Percentiles rank a stretch among this genome's conserved stretches.
These are phyloP conservation scores for Avena eriantha DNA, from an alignment of 176 grass and related monocot species.

Conservation along the genomic window DNA sequence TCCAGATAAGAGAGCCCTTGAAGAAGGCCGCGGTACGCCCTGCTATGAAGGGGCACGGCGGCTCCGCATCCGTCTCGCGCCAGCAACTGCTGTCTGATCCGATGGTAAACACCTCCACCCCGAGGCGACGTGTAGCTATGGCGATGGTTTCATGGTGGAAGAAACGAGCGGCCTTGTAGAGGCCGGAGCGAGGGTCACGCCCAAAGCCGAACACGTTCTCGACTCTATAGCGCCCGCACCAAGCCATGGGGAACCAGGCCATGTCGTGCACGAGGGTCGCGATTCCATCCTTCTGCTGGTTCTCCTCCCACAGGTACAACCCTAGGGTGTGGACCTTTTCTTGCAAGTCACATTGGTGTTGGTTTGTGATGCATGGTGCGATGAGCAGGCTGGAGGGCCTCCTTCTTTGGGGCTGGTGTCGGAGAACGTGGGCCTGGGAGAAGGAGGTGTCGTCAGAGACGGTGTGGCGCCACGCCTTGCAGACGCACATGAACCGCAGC, in stretches of 20 bases:
- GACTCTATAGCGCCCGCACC: not conserved
- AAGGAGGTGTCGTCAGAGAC: not conserved
- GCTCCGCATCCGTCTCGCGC: not conserved
- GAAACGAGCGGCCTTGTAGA: not conserved
- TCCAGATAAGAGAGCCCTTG: not conserved
- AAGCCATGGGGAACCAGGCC: not conserved
- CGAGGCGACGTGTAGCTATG: accelerated
- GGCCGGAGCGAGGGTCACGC: not conserved
- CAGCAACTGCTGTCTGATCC: not conserved
- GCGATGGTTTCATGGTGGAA: not conserved
- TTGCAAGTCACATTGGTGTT: too few species aligned
- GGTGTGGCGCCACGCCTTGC: constrained; percentile 12
- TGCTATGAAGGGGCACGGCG: not conserved
- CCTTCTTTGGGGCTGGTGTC: not conserved
- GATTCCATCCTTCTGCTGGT: not conserved
- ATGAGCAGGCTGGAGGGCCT: not conserved
- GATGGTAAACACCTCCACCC: not conserved
- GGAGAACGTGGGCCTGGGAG: not conserved
- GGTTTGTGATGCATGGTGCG: not conserved
- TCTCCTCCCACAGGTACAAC: not conserved
- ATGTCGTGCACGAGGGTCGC: not conserved
- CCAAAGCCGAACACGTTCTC: not conserved
- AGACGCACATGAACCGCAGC: not conserved
- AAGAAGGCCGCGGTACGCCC: not conserved
- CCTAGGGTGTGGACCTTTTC: not conserved